Conservation (phyloP, 345 rosid species). For the Garcia nutans region DNA sequence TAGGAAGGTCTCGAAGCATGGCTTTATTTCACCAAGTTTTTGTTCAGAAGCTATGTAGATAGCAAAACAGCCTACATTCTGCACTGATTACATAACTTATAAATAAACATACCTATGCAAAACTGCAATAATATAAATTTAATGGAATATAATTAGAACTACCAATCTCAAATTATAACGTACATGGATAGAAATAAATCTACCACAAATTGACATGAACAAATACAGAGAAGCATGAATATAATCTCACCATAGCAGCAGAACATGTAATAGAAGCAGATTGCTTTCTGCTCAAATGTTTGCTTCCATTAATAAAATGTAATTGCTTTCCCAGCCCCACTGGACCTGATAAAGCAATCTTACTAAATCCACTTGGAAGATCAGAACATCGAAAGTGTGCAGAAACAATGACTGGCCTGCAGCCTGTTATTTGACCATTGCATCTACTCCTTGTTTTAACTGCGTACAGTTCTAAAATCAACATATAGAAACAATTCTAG, state of each 20-base stretch:
- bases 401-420: not conserved
- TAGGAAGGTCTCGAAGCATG: not conserved
- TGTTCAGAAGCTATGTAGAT: not conserved
- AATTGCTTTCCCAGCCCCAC: not conserved
- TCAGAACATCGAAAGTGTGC: not conserved
- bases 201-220: not conserved
- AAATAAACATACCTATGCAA: too few species aligned
- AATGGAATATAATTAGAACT: not conserved
- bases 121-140: not conserved
- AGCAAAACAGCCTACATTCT: not conserved
- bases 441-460: not conserved
- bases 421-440: not conserved
- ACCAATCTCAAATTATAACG: not conserved
- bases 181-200: not conserved
- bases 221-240: not conserved
- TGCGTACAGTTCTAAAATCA: not conserved
- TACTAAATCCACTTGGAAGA: not conserved
- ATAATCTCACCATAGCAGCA: slow-evolving; percentile 12
- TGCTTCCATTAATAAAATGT: not conserved
- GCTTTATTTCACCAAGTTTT: not conserved
- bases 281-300: not conserved
- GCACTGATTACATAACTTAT: not conserved
- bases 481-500: not conserved
- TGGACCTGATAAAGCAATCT: slow-evolving; percentile 7
- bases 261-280: slow-evolving; percentile 10